A percentile compares a stretch with the other conserved stretches of the same genome.
Conservation (phyloP, 1,139 yeast species). For the Citeromyces siamensis region DNA sequence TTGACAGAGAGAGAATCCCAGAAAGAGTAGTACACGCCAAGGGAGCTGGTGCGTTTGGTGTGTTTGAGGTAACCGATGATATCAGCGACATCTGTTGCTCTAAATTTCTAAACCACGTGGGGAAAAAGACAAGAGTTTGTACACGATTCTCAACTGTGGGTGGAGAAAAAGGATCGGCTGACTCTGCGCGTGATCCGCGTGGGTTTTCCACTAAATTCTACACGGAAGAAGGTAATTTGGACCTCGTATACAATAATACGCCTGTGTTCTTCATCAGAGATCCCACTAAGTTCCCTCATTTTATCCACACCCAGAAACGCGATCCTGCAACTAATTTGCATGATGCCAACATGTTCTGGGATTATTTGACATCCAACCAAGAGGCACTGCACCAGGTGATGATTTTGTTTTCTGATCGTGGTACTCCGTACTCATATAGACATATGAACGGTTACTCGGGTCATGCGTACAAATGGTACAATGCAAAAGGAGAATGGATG, state of each 20-base stretch:
- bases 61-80: conserved; percentile 74
- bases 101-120: conserved; percentile 56
- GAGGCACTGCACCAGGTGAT: conserved; percentile 55
- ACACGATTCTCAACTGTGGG: conserved; percentile 85
- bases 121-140: conserved; percentile 64
- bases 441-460: conserved; percentile 70
- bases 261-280: conserved; percentile 82
- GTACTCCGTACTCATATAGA: conserved; percentile 55
- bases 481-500: conserved; percentile 46
- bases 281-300: conserved; percentile 80
- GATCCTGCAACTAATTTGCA: conserved; percentile 37
- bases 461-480: conserved; percentile 62
- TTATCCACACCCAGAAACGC: conserved; percentile 83
- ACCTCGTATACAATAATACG: conserved; percentile 84
- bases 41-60: conserved; percentile 81
- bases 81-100: conserved; percentile 64
- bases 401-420: conserved; percentile 58
- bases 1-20: conserved; percentile 80
- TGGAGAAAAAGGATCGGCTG: conserved; percentile 78
- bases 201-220: conserved; percentile 77
- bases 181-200: conserved; percentile 84
- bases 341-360: conserved; percentile 55
- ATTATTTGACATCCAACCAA: conserved; percentile 48
- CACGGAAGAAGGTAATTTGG: conserved; percentile 83
- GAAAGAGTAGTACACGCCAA: conserved; percentile 88